These are phyloP conservation scores for Amoebophrya sp. DNA, from an alignment of 169 alveolate genomes.

Conservation along the genomic window DNA sequence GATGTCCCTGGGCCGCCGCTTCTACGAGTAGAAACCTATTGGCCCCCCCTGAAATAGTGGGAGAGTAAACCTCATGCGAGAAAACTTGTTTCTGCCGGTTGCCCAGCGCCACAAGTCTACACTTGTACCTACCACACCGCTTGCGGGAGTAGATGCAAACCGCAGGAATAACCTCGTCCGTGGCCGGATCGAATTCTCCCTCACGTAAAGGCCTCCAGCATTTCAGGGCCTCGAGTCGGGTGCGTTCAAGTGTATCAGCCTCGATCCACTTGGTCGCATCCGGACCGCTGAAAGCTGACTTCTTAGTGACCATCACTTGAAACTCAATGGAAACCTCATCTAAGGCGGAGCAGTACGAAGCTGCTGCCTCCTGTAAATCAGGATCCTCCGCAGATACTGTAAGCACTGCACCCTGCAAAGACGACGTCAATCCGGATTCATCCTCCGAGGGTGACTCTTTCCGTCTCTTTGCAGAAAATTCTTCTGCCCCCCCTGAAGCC, in stretches of 20 bases:
- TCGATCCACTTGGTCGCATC: neutral
- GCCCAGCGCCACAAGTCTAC: neutral
- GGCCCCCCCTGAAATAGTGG: neutral
- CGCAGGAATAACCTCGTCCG: neutral
- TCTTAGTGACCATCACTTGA: neutral
- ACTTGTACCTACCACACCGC: neutral
- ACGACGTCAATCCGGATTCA: no score
- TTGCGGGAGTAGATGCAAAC: neutral
- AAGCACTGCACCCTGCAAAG: no score
- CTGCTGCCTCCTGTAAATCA: no score
- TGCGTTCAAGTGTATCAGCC: neutral
- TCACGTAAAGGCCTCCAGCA: neutral
- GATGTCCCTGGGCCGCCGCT: neutral
- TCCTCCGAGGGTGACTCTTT: no score
- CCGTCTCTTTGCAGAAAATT: no score
- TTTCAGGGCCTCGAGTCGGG: neutral
- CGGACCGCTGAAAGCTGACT: neutral
- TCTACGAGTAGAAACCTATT: neutral
- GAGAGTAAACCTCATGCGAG: neutral
- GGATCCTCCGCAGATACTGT: no score
- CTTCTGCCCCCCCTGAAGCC: neutral
- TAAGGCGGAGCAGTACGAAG: no score
- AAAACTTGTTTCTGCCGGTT: neutral
- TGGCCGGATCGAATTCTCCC: neutral
- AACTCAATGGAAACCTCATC: neutral